Conservation (phyloP, 768 basidiomycete genomes). For the Candolleomyces aberdarensis region DNA sequence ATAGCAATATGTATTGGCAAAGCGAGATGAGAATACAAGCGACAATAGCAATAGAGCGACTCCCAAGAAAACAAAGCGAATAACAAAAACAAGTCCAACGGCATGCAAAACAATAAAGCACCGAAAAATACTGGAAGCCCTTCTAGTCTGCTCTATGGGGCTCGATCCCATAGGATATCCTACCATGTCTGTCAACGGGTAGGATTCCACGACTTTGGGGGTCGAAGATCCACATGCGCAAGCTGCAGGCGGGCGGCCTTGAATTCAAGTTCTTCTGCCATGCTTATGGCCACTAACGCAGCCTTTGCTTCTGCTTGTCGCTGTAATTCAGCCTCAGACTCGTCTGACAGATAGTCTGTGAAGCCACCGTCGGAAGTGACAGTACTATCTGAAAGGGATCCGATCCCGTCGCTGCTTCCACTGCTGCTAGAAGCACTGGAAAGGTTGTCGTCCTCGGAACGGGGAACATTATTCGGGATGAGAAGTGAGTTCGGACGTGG, state of each 20-base stretch:
- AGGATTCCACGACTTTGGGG: slow-evolving; percentile 74
- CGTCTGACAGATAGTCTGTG: slow-evolving; percentile 89
- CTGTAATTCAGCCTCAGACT: slow-evolving; percentile 87
- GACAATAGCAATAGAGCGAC: not conserved
- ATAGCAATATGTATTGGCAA: slow-evolving; percentile 1
- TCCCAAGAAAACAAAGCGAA: not conserved
- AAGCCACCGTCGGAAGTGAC: slow-evolving; percentile 85
- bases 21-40: not conserved
- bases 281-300: slow-evolving; percentile 73
- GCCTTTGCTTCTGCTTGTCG: slow-evolving; percentile 81
- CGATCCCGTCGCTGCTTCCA: slow-evolving; percentile 60
- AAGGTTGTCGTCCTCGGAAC: slow-evolving; percentile 30
- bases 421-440: slow-evolving; percentile 58
- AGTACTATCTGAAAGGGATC: slow-evolving; percentile 69
- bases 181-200: slow-evolving; percentile 12
- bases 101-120: not conserved
- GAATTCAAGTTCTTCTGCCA: slow-evolving; percentile 79
- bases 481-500: not conserved
- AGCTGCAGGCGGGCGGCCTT: slow-evolving; percentile 78
- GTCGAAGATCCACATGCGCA: slow-evolving; percentile 67
- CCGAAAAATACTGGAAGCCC: too few relatives aligned
- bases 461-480: slow-evolving; percentile 7
- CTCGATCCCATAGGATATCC: not conserved
- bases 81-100: not conserved
- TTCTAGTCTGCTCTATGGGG: not conserved